Percentiles rank a stretch among this genome's conserved stretches.
Evolutionary conservation across 23 red algal genomes (phyloP).

Genomic region (Gracilariopsis chorda): DNA sequence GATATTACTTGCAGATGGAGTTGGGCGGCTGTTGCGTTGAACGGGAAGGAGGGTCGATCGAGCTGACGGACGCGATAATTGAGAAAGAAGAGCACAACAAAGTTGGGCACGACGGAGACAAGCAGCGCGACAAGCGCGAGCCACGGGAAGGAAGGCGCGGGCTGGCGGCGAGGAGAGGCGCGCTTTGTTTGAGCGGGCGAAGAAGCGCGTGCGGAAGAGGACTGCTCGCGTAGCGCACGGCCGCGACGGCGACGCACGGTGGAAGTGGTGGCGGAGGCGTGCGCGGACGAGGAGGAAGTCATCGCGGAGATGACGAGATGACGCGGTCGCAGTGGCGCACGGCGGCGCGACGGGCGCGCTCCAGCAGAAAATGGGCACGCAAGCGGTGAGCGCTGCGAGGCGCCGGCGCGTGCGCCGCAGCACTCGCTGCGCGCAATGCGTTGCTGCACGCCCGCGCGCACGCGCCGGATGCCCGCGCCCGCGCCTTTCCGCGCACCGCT

Average conservation of each 20-base stretch:
- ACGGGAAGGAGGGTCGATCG: not conserved
- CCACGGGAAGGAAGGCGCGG: too few species aligned
- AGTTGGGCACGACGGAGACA: not conserved
- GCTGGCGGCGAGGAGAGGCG: too few species aligned
- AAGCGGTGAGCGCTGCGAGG: not conserved
- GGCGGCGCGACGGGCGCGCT: not conserved
- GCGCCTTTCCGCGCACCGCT: not conserved
- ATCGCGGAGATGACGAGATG: too few species aligned
- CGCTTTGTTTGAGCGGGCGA: too few species aligned
- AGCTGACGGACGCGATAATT: not conserved
- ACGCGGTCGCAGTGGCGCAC: not conserved
- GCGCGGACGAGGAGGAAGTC: too few species aligned
- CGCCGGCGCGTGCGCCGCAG: not conserved
- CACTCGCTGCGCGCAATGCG: not conserved
- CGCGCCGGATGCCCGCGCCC: not conserved
- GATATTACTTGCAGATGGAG: conserved; percentile 24
- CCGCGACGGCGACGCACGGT: too few species aligned
- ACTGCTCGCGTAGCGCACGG: not conserved
- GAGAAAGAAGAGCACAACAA: not conserved
- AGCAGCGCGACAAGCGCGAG: not conserved
- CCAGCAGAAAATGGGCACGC: too few species aligned
- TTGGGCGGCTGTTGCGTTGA: not conserved
- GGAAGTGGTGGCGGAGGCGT: too few species aligned
- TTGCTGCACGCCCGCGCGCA: not conserved
- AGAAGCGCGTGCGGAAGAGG: too few species aligned